phyloP scores from a whole-genome alignment of 495 filamentous ascomycete species.

The Podospora pseudopauciseta region DNA sequence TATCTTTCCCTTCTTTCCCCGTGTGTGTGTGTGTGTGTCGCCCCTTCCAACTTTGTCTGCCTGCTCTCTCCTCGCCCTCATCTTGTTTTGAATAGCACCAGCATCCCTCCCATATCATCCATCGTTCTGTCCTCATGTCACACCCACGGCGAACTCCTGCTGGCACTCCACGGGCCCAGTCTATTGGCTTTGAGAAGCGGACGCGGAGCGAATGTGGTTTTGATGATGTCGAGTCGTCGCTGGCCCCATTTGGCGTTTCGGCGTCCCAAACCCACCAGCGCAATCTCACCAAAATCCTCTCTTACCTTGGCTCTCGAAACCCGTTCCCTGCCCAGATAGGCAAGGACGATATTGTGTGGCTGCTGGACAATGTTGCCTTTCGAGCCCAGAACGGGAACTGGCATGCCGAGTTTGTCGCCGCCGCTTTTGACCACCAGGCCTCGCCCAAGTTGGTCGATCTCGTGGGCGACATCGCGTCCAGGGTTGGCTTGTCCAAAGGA shows the following conservation, averaged over 20 bases:
- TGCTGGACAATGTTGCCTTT: slow-evolving; percentile 88
- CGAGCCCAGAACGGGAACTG: slow-evolving; percentile 51
- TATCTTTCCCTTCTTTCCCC: no score
- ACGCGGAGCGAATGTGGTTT: slow-evolving; percentile 44
- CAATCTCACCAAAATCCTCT: slow-evolving; percentile 38
- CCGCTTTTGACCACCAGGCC: slow-evolving; percentile 68
- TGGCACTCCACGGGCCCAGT: slow-evolving; percentile 7
- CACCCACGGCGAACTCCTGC: background rate
- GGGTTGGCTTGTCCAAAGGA: slow-evolving; percentile 64
- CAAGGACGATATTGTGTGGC: slow-evolving; percentile 68
- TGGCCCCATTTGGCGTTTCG: slow-evolving; percentile 25
- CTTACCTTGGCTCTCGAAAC: slow-evolving; percentile 45
- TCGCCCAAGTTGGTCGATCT: slow-evolving; percentile 61
- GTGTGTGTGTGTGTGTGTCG: no score
- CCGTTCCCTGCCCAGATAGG: slow-evolving; percentile 41
- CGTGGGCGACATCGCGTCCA: slow-evolving; percentile 67
- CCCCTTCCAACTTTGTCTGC: background rate
- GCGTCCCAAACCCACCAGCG: slow-evolving; percentile 19
- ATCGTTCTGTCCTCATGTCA: background rate
- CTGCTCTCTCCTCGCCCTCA: background rate
- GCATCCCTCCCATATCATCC: background rate
- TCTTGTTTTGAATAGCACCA: background rate
- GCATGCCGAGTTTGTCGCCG: slow-evolving; percentile 77
- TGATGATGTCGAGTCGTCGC: slow-evolving; percentile 38
- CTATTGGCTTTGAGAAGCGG: slow-evolving; percentile 27